These are phyloP conservation scores for Neurospora sublineolata DNA, from an alignment of 495 filamentous ascomycete genomes.

Conservation along the genomic window DNA sequence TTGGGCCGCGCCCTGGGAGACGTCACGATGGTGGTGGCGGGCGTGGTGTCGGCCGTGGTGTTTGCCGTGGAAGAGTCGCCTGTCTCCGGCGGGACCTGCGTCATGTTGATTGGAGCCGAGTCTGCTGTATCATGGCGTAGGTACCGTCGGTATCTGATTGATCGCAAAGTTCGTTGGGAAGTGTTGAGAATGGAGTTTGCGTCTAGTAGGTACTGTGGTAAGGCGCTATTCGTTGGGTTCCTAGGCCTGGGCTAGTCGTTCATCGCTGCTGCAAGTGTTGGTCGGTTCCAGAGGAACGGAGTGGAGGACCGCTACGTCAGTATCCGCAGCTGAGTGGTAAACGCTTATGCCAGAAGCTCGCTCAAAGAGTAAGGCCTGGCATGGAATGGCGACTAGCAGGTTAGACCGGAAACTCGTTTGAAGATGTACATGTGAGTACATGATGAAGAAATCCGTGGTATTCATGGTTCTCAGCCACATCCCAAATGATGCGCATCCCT, in stretches of 20 bases:
- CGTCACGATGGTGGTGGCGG: neutral
- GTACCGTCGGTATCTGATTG: neutral
- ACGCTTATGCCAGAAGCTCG: neutral
- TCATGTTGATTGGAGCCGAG: constrained; percentile 27
- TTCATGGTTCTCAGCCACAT: neutral
- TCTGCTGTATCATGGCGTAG: constrained; percentile 17
- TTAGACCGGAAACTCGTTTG: neutral
- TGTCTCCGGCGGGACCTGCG: constrained; percentile 30
- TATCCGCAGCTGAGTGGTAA: neutral
- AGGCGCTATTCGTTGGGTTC: neutral
- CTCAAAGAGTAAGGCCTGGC: neutral
- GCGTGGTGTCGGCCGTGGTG: neutral
- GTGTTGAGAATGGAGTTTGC: neutral
- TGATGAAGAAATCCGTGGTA: neutral
- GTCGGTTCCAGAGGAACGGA: neutral
- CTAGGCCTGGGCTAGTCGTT: neutral
- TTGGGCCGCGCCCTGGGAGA: neutral
- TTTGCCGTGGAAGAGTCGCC: constrained; percentile 17
- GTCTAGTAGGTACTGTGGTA: neutral
- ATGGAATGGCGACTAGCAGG: neutral
- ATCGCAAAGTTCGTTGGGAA: constrained; percentile 1
- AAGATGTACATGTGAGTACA: no score
- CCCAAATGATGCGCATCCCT: neutral
- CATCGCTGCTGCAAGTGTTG: neutral
- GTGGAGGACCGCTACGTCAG: neutral